phyloP scores from a whole-genome alignment of 169 alveolate species.

The Eimeria sp. region DNA sequence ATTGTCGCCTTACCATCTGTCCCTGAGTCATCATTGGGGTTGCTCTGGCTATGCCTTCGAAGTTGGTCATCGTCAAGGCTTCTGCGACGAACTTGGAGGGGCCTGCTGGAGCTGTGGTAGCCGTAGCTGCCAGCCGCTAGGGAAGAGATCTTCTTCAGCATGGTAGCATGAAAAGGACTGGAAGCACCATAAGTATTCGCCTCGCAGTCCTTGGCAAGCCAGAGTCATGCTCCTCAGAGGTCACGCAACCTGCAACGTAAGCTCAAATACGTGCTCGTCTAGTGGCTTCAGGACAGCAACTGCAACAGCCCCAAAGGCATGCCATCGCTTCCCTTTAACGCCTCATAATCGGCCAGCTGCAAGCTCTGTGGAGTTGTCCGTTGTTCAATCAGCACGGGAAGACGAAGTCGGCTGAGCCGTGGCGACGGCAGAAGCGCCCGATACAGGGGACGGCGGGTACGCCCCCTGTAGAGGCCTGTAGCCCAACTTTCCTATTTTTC shows the following conservation, averaged over 20 bases:
- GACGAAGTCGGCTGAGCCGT: background rate
- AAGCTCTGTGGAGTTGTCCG: background rate
- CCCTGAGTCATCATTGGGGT: conserved; percentile 38
- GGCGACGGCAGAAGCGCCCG: conserved; percentile 12
- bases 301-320: conserved; percentile 8
- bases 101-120: conserved; percentile 14
- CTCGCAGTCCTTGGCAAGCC: background rate
- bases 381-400: background rate
- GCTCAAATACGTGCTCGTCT: background rate
- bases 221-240: background rate
- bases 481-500: background rate
- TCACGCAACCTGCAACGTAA: background rate
- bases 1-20: conserved; percentile 41
- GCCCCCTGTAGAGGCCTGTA: background rate
- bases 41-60: conserved; percentile 16
- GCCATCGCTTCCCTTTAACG: background rate
- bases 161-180: background rate
- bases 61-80: conserved; percentile 18
- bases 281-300: background rate
- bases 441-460: background rate
- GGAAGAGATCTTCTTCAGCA: conserved; percentile 65
- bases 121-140: conserved; percentile 46
- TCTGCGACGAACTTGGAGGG: conserved; percentile 9
- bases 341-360: background rate
- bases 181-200: background rate